Base-by-base conservation (phyloP, 2,329 filamentous ascomycete genomes). In the Aspergillus novoparasiticus region DNA sequence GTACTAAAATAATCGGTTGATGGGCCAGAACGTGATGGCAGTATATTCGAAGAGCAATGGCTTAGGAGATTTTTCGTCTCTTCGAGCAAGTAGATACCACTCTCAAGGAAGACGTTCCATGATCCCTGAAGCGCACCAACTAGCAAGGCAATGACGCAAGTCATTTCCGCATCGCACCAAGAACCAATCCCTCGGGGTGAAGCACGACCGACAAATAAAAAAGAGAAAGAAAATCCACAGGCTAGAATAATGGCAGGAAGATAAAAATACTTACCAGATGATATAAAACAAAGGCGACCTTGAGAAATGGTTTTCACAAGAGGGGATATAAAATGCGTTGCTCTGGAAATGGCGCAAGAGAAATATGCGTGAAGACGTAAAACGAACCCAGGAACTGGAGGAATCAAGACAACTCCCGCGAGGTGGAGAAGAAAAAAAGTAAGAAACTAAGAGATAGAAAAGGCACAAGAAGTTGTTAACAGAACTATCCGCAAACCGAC, bases 401-500 rank as follows among this genome's bases (percentile, higher is more conserved):
- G 63, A 63, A 69, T 63, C 66, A 61, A 66, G 68, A 71, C 60
- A 72, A 74, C 68, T 68, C 68, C 69, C 54, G 62, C 63, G 67
- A 69, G 63, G 72, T 66, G 66, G 61, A 67, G 64, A 66, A 57
- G 56, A 64, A 41, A 66, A 28, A 63, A 63, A 64, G 60, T 67
- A 63, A 69, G 61, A 65, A 58, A 64, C 64, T 60, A 68, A 66
- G 68, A 64, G 56, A 64, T 60, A 67, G 63, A 69, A 66, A 59
- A 58, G 50, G 45, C 53, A 61, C 61, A 66, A 64, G 59, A 65
- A 66, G 59, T 66, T 64, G 32, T 41, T 62, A 60, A 67, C 65
- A 68, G 66, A 66, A 69, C 68, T 68, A 71, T 71, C 67, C 67
- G 69, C 69, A 72, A 75, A 72, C 68, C 63, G 67, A 73, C 71